Percentiles rank a stretch among this genome's conserved stretches.
Conservation (phyloP, 441 rosid genomes). For the Brassica balearica region DNA sequence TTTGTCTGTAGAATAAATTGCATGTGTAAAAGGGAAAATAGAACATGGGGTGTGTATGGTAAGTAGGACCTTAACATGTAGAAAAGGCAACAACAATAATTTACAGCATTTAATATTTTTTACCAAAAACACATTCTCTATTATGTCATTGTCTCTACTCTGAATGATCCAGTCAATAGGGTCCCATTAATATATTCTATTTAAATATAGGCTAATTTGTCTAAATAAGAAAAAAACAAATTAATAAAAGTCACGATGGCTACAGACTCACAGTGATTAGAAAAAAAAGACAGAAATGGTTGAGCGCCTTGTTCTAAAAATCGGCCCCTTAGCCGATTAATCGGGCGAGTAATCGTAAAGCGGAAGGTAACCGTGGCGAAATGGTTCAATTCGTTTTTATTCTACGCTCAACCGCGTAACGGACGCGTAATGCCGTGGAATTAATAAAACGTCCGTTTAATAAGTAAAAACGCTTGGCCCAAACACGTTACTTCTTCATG, state of each 20-base stretch:
- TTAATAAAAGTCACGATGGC: background rate
- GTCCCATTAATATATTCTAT: conserved; percentile 22
- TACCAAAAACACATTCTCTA: conserved; percentile 12
- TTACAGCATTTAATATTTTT: conserved; percentile 37
- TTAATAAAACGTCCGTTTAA: too few species aligned
- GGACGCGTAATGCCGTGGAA: too few species aligned
- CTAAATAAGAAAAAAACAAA: background rate
- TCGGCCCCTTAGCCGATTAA: too few species aligned
- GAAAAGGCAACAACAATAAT: conserved; percentile 37
- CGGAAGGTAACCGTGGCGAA: too few species aligned
- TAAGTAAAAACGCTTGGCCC: too few species aligned
- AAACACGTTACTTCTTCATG: too few species aligned
- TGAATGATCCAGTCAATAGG: conserved; percentile 32
- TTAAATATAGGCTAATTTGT: background rate
- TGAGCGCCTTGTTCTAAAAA: background rate
- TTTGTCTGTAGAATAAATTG: background rate
- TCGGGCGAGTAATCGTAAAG: too few species aligned
- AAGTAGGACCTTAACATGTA: conserved; percentile 40
- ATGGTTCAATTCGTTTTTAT: too few species aligned
- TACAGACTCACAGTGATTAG: background rate
- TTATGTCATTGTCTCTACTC: conserved; percentile 28
- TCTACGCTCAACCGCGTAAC: too few species aligned
- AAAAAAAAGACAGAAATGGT: background rate
- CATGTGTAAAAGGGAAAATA: conserved; percentile 9
- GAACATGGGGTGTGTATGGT: conserved; percentile 34